Evolutionary conservation across 495 filamentous ascomycete species (phyloP), one percentile per base, ranked within the genome.

Genomic region (Neurospora sp.): DNA sequence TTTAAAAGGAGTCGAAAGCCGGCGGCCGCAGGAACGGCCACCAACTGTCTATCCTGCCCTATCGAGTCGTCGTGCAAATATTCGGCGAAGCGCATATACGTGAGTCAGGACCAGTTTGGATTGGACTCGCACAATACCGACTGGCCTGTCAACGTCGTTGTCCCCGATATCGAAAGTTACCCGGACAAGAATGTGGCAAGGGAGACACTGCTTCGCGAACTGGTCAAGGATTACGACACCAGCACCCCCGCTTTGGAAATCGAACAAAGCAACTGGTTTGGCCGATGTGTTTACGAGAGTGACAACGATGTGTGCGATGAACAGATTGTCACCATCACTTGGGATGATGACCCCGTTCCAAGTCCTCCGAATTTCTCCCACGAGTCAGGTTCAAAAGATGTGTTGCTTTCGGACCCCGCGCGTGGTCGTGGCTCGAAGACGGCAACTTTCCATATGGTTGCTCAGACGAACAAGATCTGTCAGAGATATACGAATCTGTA

Each of bases 291-390:
- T 9, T 99, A 90, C 81, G 96, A 97, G 79, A 85, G 90, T 18
- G 93, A 94, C 79, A 99, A 98, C 77, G 89, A 94, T 77, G 96
- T 94, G 31, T 93, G 90, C 78, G 96, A 99, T 79, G 93, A 97
- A 77, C 95, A 98, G 79, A 82, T 90, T 38, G 96, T 98, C 9
- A 94, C 90, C 0, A 88, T 98, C 31, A 87, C 86, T 3, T 98
- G 96, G 94, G 90, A 94, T 44, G 89, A 91, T 31, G 89, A 91
- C 71, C 84, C 84, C 0, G 61, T 86, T 27, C 68, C 76, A 14
- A 39, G 39, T 45, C 42, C 27, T 39, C 35, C 71, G 35, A 39
- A 45, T 39, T 18, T 59, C 3, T 20, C 71, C 20, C 20, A 65
- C 53, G 61, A 39, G 31, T 69, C 3, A 31, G 10, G 4, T 37